Evolutionary conservation across 495 filamentous ascomycete species (phyloP), one percentile per base, ranked within the genome.

Genomic region (Penicillium cinerascens): DNA sequence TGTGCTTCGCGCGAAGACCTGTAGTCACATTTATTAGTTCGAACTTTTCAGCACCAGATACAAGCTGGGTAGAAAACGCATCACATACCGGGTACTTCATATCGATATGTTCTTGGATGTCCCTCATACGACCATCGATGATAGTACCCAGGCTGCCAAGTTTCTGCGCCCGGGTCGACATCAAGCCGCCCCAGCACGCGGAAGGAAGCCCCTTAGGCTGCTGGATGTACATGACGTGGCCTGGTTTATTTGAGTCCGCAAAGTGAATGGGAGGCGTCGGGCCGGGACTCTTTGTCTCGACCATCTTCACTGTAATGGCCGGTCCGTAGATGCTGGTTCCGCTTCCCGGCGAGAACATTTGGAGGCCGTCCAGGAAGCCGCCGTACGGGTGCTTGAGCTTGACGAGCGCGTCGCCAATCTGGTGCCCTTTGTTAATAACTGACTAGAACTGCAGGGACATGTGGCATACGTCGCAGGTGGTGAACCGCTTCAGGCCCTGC

Each of bases 391-490:
- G 50, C 36, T 64, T 61, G 35, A 66, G 55, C 44, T 66, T 66
- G 42, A 64, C 60, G 5, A 66, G 52, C 16, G 63, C 63, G 45
- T 66, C 60, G 38, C 60, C 60, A 46, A 66, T 64, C 63, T 66
- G 50, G 43, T 22, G 27, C 39, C n/a, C n/a, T 9, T n/a, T 7
- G 35, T 49, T 38, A 36, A 48, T 40, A 38, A 15, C n/a, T 11
- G 11, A 21, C 6, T 15, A 15, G 21, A 11, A 10, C 17, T 40
- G 15, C 17, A 38, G 8, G 20, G 16, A 10, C 4, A 36, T 23
- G 17, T 20, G 35, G 9, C 49, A n/a, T 61, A 61, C 58, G 27
- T 61, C 54, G 22, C 58, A 61, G 11, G 58, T 58, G 6, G 58
- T 51, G 50, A 61, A 61, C 15, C 49, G 37, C 15, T 53, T 52